These are phyloP conservation scores for Fusarium oxysporum DNA, from an alignment of 2,329 filamentous ascomycete species.

Conservation along the genomic window DNA sequence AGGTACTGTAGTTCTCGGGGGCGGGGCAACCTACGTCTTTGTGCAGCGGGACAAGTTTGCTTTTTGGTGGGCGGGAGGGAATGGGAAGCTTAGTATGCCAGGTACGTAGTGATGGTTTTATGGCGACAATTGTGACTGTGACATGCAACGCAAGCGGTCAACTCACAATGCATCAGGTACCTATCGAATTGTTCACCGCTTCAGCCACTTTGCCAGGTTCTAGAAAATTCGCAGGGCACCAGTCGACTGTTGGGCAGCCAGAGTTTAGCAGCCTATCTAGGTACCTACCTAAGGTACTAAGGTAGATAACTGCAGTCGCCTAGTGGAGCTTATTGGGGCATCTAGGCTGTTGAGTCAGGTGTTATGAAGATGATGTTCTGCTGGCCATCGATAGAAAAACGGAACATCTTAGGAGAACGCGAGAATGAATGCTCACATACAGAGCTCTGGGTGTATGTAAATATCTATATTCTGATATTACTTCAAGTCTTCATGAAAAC, in stretches of 20 bases:
- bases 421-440: neutral
- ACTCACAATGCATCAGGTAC: slow-evolving; percentile 11
- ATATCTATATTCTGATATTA: neutral
- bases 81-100: neutral
- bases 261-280: slow-evolving; percentile 14
- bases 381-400: neutral
- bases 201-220: slow-evolving; percentile 30
- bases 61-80: slow-evolving; percentile 10
- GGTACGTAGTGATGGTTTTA: slow-evolving; percentile 9
- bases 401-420: neutral
- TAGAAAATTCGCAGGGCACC: slow-evolving; percentile 36
- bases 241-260: slow-evolving; percentile 34
- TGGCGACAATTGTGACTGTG: slow-evolving; percentile 5
- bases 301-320: slow-evolving; percentile 4
- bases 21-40: slow-evolving; percentile 35
- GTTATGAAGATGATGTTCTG: neutral
- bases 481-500: neutral
- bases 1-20: slow-evolving; percentile 10
- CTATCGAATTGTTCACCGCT: slow-evolving; percentile 25
- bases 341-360: neutral
- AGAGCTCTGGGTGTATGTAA: neutral
- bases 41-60: slow-evolving; percentile 26
- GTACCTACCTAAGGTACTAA: no score
- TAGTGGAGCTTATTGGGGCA: slow-evolving; percentile 26
- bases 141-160: slow-evolving; percentile 20